phyloP scores from a whole-genome alignment of 306 rosid species.

The Lathyrus oleraceus region DNA sequence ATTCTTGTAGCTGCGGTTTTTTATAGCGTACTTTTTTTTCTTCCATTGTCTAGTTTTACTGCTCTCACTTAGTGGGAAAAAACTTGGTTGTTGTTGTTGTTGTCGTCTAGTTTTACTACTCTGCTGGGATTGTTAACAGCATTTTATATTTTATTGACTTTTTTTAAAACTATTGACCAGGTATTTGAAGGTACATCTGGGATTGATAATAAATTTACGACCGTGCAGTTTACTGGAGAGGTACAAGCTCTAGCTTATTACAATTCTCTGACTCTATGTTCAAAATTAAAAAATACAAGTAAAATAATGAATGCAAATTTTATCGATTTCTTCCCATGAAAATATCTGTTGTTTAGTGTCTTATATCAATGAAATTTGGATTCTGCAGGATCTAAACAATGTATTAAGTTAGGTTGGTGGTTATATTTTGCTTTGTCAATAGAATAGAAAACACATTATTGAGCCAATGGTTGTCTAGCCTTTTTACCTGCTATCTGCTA shows the following conservation, averaged over 20 bases:
- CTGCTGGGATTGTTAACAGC: neutral
- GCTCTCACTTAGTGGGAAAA: too few species aligned
- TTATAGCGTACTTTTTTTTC: too few species aligned
- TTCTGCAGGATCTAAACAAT: neutral
- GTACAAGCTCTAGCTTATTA: slow-evolving; percentile 46
- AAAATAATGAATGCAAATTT: neutral
- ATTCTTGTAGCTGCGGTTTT: slow-evolving; percentile 4
- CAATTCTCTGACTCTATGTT: slow-evolving; percentile 5
- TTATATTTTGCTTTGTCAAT: slow-evolving; percentile 5
- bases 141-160: slow-evolving; percentile 7
- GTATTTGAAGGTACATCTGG: slow-evolving; percentile 99
- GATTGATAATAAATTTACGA: slow-evolving; percentile 94
- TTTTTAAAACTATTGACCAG: slow-evolving; percentile 43
- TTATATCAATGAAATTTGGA: neutral
- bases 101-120: slow-evolving; percentile 10
- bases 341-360: slow-evolving; percentile 2
- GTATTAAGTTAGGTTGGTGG: slow-evolving; percentile 5
- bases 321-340: neutral
- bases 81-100: too few species aligned
- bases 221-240: slow-evolving; percentile 99
- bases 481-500: slow-evolving; percentile 20
- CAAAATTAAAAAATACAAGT: slow-evolving; percentile 14
- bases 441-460: slow-evolving; percentile 11
- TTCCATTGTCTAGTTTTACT: too few species aligned
- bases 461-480: neutral